Conservation (phyloP, 2,329 filamentous ascomycete species). For the Leptographium flavum region DNA sequence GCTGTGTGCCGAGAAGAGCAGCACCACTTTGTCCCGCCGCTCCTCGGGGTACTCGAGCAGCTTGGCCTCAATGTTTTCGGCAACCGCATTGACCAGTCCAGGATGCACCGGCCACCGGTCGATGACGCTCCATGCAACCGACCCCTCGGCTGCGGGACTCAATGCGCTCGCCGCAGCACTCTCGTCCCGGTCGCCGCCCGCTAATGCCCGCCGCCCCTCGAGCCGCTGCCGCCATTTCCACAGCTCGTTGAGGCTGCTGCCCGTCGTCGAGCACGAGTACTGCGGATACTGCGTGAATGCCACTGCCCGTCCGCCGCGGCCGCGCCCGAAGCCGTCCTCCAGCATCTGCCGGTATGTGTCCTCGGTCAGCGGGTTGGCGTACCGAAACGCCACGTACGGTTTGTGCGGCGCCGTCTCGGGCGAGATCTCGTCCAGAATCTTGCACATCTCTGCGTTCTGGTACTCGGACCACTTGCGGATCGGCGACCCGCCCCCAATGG, state of each 20-base stretch:
- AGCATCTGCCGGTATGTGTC: slow-evolving; percentile 77
- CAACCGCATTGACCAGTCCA: slow-evolving; percentile 83
- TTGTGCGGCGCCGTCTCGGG: slow-evolving; percentile 93
- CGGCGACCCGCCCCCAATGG: slow-evolving; percentile 92
- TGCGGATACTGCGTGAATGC: slow-evolving; percentile 98
- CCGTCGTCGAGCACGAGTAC: slow-evolving; percentile 95
- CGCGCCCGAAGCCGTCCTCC: slow-evolving; percentile 78
- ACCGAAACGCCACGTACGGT: slow-evolving; percentile 94
- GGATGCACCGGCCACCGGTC: slow-evolving; percentile 92
- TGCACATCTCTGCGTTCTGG: slow-evolving; percentile 92
- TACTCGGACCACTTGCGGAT: slow-evolving; percentile 98
- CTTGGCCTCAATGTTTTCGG: slow-evolving; percentile 78
- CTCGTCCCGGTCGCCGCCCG: slow-evolving; percentile 26
- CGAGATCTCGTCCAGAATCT: slow-evolving; percentile 78
- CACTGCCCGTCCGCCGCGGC: slow-evolving; percentile 82
- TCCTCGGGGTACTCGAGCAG: slow-evolving; percentile 74
- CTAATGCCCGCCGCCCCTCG: slow-evolving; percentile 48
- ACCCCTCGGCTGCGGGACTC: slow-evolving; percentile 37
- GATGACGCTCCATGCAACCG: slow-evolving; percentile 93
- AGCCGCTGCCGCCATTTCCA: slow-evolving; percentile 93
- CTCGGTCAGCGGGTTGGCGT: slow-evolving; percentile 85
- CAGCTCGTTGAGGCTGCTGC: slow-evolving; percentile 87
- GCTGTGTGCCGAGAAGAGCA: slow-evolving; percentile 91
- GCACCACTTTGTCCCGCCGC: slow-evolving; percentile 61
- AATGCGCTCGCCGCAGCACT: slow-evolving; percentile 28